phyloP scores from a whole-genome alignment of 768 basidiomycete species.

The Piloderma croceum region DNA sequence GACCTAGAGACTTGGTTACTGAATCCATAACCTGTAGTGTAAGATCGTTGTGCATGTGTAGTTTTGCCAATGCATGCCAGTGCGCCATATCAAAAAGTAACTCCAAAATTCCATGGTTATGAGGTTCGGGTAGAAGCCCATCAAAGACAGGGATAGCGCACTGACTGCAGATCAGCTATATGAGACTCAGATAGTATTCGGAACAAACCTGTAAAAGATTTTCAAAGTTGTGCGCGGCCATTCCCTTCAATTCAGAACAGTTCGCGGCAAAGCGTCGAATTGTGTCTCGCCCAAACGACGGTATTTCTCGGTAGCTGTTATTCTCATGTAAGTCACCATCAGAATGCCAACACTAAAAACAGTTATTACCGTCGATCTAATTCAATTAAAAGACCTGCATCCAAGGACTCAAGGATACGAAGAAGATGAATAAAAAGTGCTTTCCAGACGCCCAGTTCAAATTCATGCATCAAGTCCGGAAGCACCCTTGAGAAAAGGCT shows the following conservation, averaged over 20 bases:
- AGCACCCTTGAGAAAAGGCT: no score
- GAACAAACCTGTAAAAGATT: constrained; percentile 18
- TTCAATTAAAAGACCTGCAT: no score
- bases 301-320: constrained; percentile 10
- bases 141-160: constrained; percentile 31
- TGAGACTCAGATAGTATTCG: no score
- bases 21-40: constrained; percentile 11
- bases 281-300: constrained; percentile 10
- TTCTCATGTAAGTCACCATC: no score
- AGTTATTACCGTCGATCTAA: no score
- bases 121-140: constrained; percentile 22
- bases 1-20: constrained; percentile 15
- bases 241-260: constrained; percentile 17
- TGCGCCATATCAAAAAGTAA: constrained; percentile 20
- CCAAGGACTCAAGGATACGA: no score
- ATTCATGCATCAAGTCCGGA: no score
- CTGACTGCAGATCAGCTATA: no score
- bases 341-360: no score
- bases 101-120: constrained; percentile 16
- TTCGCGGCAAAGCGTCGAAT: constrained; percentile 10
- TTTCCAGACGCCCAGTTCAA: no score
- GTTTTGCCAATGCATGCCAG: constrained; percentile 31
- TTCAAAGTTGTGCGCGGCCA: constrained; percentile 21
- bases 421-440: no score
- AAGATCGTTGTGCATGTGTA: constrained; percentile 23